Evolutionary conservation across 2,329 filamentous ascomycete species (phyloP).

Genomic region (Stagonosporopsis vannaccii): DNA sequence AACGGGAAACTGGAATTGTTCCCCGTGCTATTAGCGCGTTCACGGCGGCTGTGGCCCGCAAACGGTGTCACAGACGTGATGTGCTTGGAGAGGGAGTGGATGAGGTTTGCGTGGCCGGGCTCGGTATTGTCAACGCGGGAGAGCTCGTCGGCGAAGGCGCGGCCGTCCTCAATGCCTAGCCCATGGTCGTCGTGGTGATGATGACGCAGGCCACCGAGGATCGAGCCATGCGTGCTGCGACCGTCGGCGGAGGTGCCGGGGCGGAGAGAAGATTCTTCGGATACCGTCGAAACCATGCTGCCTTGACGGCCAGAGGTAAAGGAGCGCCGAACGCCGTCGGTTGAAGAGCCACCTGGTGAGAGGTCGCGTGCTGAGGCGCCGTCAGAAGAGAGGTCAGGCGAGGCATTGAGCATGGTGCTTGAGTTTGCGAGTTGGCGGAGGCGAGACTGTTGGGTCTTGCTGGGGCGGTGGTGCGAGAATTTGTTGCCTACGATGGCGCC

Average conservation of each 20-base stretch:
- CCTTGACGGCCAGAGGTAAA: constrained; percentile 44
- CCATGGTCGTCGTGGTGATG: constrained; percentile 20
- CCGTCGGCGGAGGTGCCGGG: constrained; percentile 26
- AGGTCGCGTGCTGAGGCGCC: constrained; percentile 42
- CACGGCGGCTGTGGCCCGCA: constrained; percentile 26
- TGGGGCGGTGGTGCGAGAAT: constrained; percentile 86
- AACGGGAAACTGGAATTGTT: constrained; percentile 9
- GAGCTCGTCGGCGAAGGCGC: constrained; percentile 48
- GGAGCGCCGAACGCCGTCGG: constrained; percentile 34
- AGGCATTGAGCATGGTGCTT: constrained; percentile 65
- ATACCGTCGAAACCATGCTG: constrained; percentile 39
- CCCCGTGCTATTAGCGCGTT: constrained; percentile 20
- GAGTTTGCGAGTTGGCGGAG: constrained; percentile 85
- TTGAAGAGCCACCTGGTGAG: constrained; percentile 40
- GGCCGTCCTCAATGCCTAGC: constrained; percentile 37
- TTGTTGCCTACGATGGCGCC: constrained; percentile 98
- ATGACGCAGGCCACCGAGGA: constrained; percentile 30
- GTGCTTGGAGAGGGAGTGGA: constrained; percentile 43
- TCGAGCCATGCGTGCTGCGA: constrained; percentile 33
- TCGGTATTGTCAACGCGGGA: constrained; percentile 47
- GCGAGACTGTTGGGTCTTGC: constrained; percentile 77
- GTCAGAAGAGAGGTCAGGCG: constrained; percentile 45
- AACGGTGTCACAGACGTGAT: constrained; percentile 43
- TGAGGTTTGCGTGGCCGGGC: constrained; percentile 44
- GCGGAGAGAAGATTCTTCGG: constrained; percentile 38